Evolutionary conservation across 345 rosid genomes (phyloP).

Genomic region (Trapa bicornis): DNA sequence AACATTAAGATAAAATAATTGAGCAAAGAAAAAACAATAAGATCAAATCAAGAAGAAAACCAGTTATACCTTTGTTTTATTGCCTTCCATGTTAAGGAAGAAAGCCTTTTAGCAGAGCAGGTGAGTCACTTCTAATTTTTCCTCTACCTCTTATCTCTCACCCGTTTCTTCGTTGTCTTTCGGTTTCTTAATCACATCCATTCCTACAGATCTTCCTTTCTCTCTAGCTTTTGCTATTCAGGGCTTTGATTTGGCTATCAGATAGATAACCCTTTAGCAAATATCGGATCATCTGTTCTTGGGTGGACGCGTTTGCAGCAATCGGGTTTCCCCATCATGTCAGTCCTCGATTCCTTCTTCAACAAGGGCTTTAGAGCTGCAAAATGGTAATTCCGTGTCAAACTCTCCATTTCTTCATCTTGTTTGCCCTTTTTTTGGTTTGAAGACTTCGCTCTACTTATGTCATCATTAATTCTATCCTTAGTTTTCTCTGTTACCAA

Average conservation of each 20-base stretch:
- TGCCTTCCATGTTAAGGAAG: slow-evolving; percentile 1
- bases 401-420: not conserved
- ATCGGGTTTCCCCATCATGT: slow-evolving; percentile 29
- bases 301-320: not conserved
- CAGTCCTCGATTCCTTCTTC: slow-evolving; percentile 88
- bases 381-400: slow-evolving; percentile 42
- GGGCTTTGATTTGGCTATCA: not conserved
- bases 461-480: not conserved
- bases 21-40: not conserved
- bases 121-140: not conserved
- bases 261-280: not conserved
- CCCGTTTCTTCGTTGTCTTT: not conserved
- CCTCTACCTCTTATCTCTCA: not conserved
- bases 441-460: not conserved
- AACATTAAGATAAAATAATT: not conserved
- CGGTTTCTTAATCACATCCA: not conserved
- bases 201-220: not conserved
- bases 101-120: not conserved
- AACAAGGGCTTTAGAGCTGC: slow-evolving; percentile 82
- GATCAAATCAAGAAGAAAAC: too few species aligned
- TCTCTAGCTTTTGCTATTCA: not conserved
- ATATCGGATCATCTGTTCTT: not conserved
- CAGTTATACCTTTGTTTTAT: not conserved
- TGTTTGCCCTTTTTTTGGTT: not conserved
- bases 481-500: not conserved